phyloP scores from a whole-genome alignment of 495 filamentous ascomycete species.

The Oidiodendron maius region DNA sequence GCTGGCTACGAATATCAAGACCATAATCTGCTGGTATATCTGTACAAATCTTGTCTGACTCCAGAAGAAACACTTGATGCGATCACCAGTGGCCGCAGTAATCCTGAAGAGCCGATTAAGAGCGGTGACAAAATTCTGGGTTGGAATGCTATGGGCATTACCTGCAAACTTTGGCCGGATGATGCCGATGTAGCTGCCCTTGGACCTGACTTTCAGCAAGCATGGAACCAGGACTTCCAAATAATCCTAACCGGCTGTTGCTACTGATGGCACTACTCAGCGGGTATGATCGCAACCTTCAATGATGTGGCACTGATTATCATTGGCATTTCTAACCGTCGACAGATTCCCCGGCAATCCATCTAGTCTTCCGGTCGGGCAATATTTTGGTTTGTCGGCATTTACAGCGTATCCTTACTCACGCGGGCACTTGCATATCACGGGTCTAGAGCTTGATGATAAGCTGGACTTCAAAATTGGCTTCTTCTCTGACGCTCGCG shows the following conservation, averaged over 20 bases:
- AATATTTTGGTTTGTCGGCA: constrained; percentile 34
- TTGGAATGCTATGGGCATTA: constrained; percentile 35
- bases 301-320: no score
- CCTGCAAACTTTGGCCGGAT: constrained; percentile 35
- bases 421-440: constrained; percentile 52
- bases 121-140: constrained; percentile 26
- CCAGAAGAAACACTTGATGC: constrained; percentile 22
- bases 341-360: constrained; percentile 37
- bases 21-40: constrained; percentile 25
- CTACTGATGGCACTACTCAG: no score
- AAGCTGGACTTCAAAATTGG: constrained; percentile 51
- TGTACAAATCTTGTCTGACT: constrained; percentile 20
- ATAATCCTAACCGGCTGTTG: constrained; percentile 31
- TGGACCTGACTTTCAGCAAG: constrained; percentile 32
- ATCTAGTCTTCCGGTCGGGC: constrained; percentile 32
- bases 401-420: constrained; percentile 46
- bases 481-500: no score
- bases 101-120: constrained; percentile 20
- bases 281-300: no score
- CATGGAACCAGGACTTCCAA: constrained; percentile 39
- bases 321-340: constrained; percentile 16
- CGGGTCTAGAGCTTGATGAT: constrained; percentile 38
- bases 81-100: constrained; percentile 25
- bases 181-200: constrained; percentile 34
- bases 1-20: constrained; percentile 66